Conservation (phyloP, 257 asterid species). For the Haberlea rhodopensis region DNA sequence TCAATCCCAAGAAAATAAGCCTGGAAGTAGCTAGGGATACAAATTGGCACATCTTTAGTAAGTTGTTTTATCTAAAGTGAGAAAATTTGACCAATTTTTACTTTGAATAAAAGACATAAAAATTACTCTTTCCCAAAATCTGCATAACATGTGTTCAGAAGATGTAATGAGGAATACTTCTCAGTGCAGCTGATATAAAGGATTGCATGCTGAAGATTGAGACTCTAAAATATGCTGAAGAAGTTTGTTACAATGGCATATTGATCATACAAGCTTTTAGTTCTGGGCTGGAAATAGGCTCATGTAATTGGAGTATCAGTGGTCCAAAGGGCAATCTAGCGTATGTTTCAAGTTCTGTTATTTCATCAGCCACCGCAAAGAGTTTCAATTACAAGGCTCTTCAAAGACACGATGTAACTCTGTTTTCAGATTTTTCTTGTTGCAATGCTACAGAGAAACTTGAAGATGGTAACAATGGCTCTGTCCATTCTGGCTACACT, state of each 20-base stretch:
- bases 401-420: slow-evolving; percentile 57
- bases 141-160: slow-evolving; percentile 13
- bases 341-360: slow-evolving; percentile 67
- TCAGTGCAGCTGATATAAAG: slow-evolving; percentile 96
- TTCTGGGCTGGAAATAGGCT: slow-evolving; percentile 91
- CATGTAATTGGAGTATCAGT: slow-evolving; percentile 78
- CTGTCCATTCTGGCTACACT: slow-evolving; percentile 25
- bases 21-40: neutral
- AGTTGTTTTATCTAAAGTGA: too few species aligned
- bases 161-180: slow-evolving; percentile 36
- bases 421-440: slow-evolving; percentile 63
- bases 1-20: neutral
- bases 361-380: slow-evolving; percentile 50
- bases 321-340: slow-evolving; percentile 59
- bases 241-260: slow-evolving; percentile 79
- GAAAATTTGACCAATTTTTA: too few species aligned
- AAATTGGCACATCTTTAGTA: neutral
- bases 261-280: slow-evolving; percentile 63
- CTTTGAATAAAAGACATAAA: too few species aligned
- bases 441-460: slow-evolving; percentile 24
- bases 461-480: slow-evolving; percentile 31
- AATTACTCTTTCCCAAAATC: neutral
- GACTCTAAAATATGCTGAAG: slow-evolving; percentile 76
- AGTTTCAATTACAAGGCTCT: slow-evolving; percentile 57
- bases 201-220: slow-evolving; percentile 70